These are phyloP conservation scores for Ceratocystis lukuohia DNA, from an alignment of 2,329 filamentous ascomycete species.

Conservation along the genomic window DNA sequence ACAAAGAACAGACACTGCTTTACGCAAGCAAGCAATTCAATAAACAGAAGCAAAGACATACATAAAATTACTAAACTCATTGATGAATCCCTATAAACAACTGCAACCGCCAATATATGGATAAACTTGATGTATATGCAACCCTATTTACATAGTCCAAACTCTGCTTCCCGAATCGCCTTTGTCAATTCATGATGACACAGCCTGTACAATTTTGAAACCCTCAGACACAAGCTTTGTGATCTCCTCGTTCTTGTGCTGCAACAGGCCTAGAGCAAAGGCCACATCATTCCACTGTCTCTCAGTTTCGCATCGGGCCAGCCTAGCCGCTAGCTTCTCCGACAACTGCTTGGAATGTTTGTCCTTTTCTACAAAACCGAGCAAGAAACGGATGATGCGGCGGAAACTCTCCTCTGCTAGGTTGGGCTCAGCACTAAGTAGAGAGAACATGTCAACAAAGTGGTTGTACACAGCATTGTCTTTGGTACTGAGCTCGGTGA, in stretches of 20 bases:
- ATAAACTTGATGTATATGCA: not conserved
- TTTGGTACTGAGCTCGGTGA: conserved; percentile 91
- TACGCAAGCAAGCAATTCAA: not conserved
- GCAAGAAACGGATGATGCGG: conserved; percentile 79
- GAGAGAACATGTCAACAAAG: conserved; percentile 97
- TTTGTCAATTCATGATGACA: conserved; percentile 28
- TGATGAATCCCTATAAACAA: not conserved
- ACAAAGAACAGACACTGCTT: conserved; percentile 4
- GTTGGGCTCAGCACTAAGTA: conserved; percentile 67
- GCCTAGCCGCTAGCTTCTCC: conserved; percentile 77
- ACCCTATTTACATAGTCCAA: not conserved
- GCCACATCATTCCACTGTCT: conserved; percentile 96
- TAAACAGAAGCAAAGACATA: conserved; percentile 4
- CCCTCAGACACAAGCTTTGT: conserved; percentile 61
- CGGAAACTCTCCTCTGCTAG: conserved; percentile 77
- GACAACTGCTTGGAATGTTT: conserved; percentile 93
- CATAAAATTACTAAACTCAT: not conserved
- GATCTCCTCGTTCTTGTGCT: conserved; percentile 89
- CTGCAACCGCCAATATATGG: not conserved
- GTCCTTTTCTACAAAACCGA: conserved; percentile 98
- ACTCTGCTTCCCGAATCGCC: too few relatives aligned
- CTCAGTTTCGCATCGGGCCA: conserved; percentile 78
- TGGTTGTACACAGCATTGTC: conserved; percentile 99
- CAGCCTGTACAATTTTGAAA: conserved; percentile 55
- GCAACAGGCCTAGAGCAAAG: conserved; percentile 75